Evolutionary conservation across 257 asterid species (phyloP), one percentile per base, ranked within the genome.

Genomic region (Nicotiana tabacum): DNA sequence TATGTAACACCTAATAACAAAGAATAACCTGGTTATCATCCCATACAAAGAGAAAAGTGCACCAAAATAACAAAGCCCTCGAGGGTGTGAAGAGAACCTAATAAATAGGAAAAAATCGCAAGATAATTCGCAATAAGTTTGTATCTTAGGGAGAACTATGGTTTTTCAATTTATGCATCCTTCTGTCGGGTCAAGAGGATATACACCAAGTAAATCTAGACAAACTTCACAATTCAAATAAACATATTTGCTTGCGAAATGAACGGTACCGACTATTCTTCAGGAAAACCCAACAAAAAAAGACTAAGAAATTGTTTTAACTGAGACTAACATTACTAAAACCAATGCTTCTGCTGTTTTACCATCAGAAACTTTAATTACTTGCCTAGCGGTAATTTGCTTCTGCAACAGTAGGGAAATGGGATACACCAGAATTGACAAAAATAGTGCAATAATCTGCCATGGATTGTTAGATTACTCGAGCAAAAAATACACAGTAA

Each of bases 1-100:
- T 94, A 66, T 92, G 98, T 87, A 96, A 90, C 80, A 94, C 99
- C 99, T 96, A 78, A 77, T 29, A 79, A 83, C 81, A 39, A 82
- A 77, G 66, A 72, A 46, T 24, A 46, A 72, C 60, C 39, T n/a
- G 37, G 79, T 24, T 72, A 72, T 53, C 58, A 70, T 70, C 21
- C 60, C 78, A 11, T 70, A 43, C 35, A 43, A 70, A 70, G 78
- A 70, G 78, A 70, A 70, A 70, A 70, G 55, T n/a, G 78, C 35
- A 43, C 37, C 78, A 39, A 21, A 70, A 37, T 21, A 37, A 35
- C 56, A 18, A 37, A n/a, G 56, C 56, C 56, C 77, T 37, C 5
- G 56, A 69, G 32, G n/a, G 53, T 65, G n/a, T n/a, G 32, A 68
- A 68, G 30, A 35, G 7, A 69, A 10, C 56, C 32, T 69, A 18